These are phyloP conservation scores for Colletotrichum tabaci DNA, from an alignment of 2,329 filamentous ascomycete species.

Conservation along the genomic window DNA sequence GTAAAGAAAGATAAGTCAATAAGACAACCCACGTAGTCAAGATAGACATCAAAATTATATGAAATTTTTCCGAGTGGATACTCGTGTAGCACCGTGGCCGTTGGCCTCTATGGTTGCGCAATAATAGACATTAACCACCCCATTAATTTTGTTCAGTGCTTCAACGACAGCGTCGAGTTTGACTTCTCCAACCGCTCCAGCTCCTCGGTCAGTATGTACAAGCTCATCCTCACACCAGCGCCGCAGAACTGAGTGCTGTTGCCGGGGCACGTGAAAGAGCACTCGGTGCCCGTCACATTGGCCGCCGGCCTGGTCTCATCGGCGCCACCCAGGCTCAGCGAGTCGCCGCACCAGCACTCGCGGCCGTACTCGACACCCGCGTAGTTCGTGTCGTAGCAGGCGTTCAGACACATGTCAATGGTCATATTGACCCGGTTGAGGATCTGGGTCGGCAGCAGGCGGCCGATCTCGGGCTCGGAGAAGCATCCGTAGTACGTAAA, in stretches of 20 bases:
- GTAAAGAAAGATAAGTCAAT: accelerated
- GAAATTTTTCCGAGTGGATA: not conserved
- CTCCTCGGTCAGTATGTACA: slow-evolving; percentile 48
- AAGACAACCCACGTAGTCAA: accelerated
- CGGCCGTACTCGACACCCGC: slow-evolving; percentile 44
- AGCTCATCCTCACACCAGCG: slow-evolving; percentile 48
- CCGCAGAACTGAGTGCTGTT: slow-evolving; percentile 41
- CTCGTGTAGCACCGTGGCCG: slow-evolving; percentile 3
- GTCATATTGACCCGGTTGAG: slow-evolving; percentile 48
- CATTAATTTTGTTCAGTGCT: not conserved
- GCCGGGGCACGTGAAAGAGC: slow-evolving; percentile 42
- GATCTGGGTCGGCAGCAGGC: slow-evolving; percentile 50
- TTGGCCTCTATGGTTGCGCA: slow-evolving; percentile 10
- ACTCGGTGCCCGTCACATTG: slow-evolving; percentile 37
- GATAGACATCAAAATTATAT: slow-evolving; percentile 2
- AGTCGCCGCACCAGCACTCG: slow-evolving; percentile 45
- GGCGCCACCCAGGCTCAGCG: slow-evolving; percentile 46
- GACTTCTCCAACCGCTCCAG: slow-evolving; percentile 3
- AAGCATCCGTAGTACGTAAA: slow-evolving; percentile 57
- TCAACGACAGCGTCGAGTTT: slow-evolving; percentile 16
- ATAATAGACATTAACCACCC: slow-evolving; percentile 7
- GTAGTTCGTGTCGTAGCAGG: slow-evolving; percentile 42
- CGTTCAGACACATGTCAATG: slow-evolving; percentile 42
- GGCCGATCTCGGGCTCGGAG: slow-evolving; percentile 51
- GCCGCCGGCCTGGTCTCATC: slow-evolving; percentile 38